phyloP scores from a whole-genome alignment of 202 grass and related monocot genomes.

The Elaeis oleifera region DNA sequence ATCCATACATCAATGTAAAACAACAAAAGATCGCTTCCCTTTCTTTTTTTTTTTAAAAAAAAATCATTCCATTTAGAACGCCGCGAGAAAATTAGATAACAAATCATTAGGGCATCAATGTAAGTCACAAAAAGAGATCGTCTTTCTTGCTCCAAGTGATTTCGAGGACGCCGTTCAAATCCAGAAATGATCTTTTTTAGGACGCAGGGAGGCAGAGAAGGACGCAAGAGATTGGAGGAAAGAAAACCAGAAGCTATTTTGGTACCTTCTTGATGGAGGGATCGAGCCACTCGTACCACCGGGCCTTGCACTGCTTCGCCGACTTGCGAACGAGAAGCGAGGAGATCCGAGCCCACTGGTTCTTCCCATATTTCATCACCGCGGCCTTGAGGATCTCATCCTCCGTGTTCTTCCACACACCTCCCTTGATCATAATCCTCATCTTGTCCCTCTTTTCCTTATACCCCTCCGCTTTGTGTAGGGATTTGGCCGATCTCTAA shows the following conservation, averaged over 20 bases:
- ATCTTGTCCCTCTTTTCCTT: conserved; percentile 32
- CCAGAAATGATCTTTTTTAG: too few relatives aligned
- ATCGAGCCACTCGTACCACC: conserved; percentile 99
- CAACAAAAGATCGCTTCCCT: too few relatives aligned
- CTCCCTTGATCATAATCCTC: conserved; percentile 99
- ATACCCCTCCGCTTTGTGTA: not conserved
- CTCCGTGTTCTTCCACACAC: conserved; percentile 99
- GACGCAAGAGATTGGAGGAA: not conserved
- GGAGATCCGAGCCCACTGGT: conserved; percentile 97
- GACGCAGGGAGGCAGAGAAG: too few relatives aligned
- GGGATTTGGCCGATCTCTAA: not conserved
- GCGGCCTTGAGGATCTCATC: conserved; percentile 98
- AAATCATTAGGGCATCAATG: too few relatives aligned
- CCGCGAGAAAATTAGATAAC: too few relatives aligned
- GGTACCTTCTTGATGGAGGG: conserved; percentile 95
- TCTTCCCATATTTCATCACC: conserved; percentile 99
- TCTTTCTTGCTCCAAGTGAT: too few relatives aligned
- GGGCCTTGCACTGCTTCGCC: conserved; percentile 97
- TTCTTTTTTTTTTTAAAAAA: too few relatives aligned
- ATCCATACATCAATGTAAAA: too few relatives aligned
- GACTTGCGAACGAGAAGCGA: conserved; percentile 94
- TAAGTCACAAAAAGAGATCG: too few relatives aligned
- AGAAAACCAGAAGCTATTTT: not conserved
- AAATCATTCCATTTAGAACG: too few relatives aligned
- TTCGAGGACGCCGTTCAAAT: too few relatives aligned